Base-by-base conservation (phyloP, 768 basidiomycete genomes). In the Mycena capillaripes region DNA sequence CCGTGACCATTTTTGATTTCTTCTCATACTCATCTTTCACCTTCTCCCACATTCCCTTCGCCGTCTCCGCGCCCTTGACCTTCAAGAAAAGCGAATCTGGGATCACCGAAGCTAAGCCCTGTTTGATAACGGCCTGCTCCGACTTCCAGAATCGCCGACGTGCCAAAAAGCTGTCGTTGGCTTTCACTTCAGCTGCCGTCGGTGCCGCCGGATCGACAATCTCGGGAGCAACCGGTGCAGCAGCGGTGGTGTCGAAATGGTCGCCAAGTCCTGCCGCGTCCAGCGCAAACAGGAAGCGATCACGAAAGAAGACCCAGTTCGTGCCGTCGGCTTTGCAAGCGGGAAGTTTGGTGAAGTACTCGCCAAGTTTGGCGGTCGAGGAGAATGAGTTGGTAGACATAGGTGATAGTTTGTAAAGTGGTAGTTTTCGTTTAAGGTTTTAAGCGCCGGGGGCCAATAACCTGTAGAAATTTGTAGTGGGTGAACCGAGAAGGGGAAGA, bases 61-160 rank as follows among this genome's bases (percentile, higher is more conserved):
- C 75, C 0, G 60, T 72, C 32, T 40, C 17, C 19, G 62, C 25
- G 2, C 19, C 30, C 12, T 72, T 75, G 9, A 81, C 71, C 46
- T 76, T 74, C 40, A 80, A 71, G 44, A 79, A 75, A 11, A 79
- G 32, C 3, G 67, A 74, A 30, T 80, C 76, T 10, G 75, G 61
- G 16, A 80, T 78, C 27, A 34, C 72, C 16, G 73, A 63, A n/a
- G 75, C 75, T 16, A 80, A 61, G 0, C 73, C 73, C 25, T 78
- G 75, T 44, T 75, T 76, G 19, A 76, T 62, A 2, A 69, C 65
- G 16, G 72, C 77, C 57, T 80, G 69, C 61, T 70, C 61, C 16
- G 69, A 70, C 25, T 62, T 68, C 71, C 71, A 72, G 23, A 65
- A 48, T 17, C 63, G 32, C 0, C 52, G 59, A 6, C 25, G 36